phyloP scores from a whole-genome alignment of 805 yeast species.

The Candida tammaniensis region DNA sequence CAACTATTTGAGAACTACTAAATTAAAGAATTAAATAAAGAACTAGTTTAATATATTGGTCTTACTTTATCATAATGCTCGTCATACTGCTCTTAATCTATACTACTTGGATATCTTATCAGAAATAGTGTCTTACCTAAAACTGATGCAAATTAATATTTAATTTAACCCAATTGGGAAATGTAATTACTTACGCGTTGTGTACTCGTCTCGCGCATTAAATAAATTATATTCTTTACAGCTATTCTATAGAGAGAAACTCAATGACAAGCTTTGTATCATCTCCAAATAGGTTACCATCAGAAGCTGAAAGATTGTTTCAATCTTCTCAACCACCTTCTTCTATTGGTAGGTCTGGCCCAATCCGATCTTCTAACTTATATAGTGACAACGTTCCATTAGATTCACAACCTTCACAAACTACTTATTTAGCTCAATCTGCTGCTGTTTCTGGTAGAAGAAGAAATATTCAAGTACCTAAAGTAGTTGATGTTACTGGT shows the following conservation, averaged over 20 bases:
- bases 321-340: conserved; percentile 43
- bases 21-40: conserved; percentile 30
- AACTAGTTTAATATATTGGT: no score
- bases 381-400: conserved; percentile 21
- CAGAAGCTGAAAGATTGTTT: conserved; percentile 42
- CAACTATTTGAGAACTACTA: conserved; percentile 78
- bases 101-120: no score
- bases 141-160: no score
- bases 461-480: conserved; percentile 68
- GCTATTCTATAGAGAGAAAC: not conserved
- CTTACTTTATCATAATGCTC: no score
- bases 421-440: conserved; percentile 10
- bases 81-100: no score
- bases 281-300: conserved; percentile 40
- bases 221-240: no score
- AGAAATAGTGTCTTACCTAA: no score
- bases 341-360: conserved; percentile 34
- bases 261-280: conserved; percentile 42
- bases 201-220: no score
- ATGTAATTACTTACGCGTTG: conserved; percentile 13
- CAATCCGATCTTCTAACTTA: conserved; percentile 29
- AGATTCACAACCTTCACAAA: conserved; percentile 9
- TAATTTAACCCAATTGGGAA: conserved; percentile 19
- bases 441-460: conserved; percentile 41
- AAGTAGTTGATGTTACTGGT: conserved; percentile 87